phyloP scores from a whole-genome alignment of 176 grass and related monocot genomes.

The Microstegium vimineum region DNA sequence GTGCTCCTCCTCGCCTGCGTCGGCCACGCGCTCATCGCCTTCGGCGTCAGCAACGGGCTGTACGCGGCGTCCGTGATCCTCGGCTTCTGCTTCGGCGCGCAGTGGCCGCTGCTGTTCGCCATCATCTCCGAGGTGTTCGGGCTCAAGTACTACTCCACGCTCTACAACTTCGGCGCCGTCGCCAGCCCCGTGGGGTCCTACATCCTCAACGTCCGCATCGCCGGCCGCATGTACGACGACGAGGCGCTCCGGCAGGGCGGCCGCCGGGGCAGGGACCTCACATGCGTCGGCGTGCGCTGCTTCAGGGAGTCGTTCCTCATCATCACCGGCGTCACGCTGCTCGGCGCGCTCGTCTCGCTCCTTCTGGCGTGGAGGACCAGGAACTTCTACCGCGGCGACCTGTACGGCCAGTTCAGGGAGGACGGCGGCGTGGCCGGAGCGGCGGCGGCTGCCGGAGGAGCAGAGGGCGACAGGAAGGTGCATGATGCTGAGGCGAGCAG shows the following conservation, averaged over 20 bases:
- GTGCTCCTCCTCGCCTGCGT: conserved; percentile 42
- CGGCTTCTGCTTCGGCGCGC: conserved; percentile 74
- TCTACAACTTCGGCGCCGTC: conserved; percentile 79
- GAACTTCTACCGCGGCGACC: conserved; percentile 57
- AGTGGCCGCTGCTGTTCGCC: conserved; percentile 72
- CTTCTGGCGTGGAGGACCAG: conserved; percentile 62
- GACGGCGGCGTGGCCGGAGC: conserved; percentile 10
- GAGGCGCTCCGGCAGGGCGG: conserved; percentile 49
- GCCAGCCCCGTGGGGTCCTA: conserved; percentile 68
- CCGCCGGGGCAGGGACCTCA: neutral
- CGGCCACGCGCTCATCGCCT: conserved; percentile 69
- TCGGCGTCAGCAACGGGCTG: conserved; percentile 37
- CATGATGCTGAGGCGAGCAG: neutral
- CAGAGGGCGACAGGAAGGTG: neutral
- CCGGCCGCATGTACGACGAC: conserved; percentile 36
- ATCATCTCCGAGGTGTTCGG: conserved; percentile 90
- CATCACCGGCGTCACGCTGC: conserved; percentile 49
- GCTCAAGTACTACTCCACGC: conserved; percentile 90
- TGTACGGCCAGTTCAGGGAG: conserved; percentile 62
- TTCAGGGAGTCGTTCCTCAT: conserved; percentile 57
- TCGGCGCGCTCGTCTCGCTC: conserved; percentile 44
- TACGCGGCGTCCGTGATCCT: conserved; percentile 69
- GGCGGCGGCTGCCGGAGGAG: neutral
- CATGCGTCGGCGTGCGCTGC: conserved; percentile 60
- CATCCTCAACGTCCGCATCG: conserved; percentile 58